Conservation (phyloP, 2,329 filamentous ascomycete genomes). For the Penicillium sp. region DNA sequence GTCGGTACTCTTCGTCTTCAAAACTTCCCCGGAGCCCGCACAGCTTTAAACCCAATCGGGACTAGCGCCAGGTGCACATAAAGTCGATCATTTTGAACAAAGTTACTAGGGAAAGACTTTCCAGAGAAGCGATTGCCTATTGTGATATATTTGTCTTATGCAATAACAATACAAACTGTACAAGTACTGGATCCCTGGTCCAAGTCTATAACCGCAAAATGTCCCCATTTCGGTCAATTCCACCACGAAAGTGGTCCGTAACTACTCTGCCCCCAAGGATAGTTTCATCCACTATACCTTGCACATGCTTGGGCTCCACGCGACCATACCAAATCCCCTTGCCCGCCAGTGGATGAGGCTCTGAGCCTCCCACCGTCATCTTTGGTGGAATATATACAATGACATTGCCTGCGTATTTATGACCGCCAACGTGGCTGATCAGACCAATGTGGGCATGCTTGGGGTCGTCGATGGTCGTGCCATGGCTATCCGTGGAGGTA, state of each 20-base stretch:
- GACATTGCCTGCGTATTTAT: slow-evolving; percentile 93
- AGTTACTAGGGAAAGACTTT: neutral
- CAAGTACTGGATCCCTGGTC: neutral
- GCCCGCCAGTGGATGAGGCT: slow-evolving; percentile 38
- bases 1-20: slow-evolving; percentile 10
- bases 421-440: slow-evolving; percentile 85
- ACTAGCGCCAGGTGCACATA: slow-evolving; percentile 17
- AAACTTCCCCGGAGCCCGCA: slow-evolving; percentile 22
- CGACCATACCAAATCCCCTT: slow-evolving; percentile 79
- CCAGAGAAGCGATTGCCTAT: neutral
- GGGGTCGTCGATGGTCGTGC: slow-evolving; percentile 27
- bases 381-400: slow-evolving; percentile 69
- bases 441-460: slow-evolving; percentile 42
- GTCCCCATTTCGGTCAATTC: slow-evolving; percentile 74
- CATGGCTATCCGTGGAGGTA: slow-evolving; percentile 18
- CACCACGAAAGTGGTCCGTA: slow-evolving; percentile 77
- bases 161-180: slow-evolving; percentile 1
- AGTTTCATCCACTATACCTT: slow-evolving; percentile 85
- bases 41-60: slow-evolving; percentile 19
- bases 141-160: neutral
- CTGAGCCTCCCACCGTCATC: slow-evolving; percentile 25
- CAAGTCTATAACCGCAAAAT: slow-evolving; percentile 59
- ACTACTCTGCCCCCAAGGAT: slow-evolving; percentile 85
- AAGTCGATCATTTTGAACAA: neutral
- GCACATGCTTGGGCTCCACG: slow-evolving; percentile 79